Evolutionary conservation across 345 rosid genomes (phyloP).

Genomic region (Cardamine occulta): DNA sequence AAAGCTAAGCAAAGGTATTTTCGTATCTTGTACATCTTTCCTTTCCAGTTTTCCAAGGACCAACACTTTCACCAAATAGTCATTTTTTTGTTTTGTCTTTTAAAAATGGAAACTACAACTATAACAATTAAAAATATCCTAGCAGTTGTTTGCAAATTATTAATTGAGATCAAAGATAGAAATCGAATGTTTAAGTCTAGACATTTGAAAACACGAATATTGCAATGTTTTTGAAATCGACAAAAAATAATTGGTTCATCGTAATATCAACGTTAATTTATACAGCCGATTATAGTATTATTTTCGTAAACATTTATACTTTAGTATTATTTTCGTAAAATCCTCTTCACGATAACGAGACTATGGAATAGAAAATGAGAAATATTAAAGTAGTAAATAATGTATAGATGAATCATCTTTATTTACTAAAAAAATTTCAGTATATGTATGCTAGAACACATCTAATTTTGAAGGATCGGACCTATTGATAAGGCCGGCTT

Average conservation of each 20-base stretch:
- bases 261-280: background rate
- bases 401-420: background rate
- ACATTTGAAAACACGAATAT: background rate
- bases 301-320: background rate
- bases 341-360: too few relatives aligned
- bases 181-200: background rate
- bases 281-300: background rate
- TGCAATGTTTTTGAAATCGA: background rate
- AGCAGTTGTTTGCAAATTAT: background rate
- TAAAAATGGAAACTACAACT: background rate
- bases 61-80: slow-evolving; percentile 19
- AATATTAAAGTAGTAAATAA: background rate
- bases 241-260: background rate
- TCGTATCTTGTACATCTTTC: slow-evolving; percentile 38
- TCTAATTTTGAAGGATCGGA: background rate
- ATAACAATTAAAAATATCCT: background rate
- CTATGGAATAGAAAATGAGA: background rate
- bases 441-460: background rate
- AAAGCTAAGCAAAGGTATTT: slow-evolving; percentile 51
- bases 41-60: slow-evolving; percentile 12
- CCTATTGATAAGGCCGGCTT: background rate
- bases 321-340: too few relatives aligned
- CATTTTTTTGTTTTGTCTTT: too few relatives aligned
- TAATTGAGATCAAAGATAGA: background rate
- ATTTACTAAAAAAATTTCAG: background rate